Conservation (phyloP, 495 filamentous ascomycete species). For the Tuber indicum region DNA sequence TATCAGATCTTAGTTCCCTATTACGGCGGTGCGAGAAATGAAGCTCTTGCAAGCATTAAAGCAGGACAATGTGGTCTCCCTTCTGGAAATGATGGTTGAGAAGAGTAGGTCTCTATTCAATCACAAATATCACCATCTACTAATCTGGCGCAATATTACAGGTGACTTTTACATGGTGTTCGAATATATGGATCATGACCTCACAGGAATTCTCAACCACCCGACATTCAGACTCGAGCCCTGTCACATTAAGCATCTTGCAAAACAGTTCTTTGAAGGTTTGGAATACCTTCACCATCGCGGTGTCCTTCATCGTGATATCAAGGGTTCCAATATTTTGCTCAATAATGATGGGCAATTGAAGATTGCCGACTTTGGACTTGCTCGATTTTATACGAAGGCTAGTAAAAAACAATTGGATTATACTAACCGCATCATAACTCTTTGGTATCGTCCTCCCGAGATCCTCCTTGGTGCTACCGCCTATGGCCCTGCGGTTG, state of each 20-base stretch:
- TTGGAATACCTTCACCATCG: slow-evolving; percentile 89
- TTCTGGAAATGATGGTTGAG: slow-evolving; percentile 96
- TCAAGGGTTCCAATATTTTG: slow-evolving; percentile 91
- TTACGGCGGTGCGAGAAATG: slow-evolving; percentile 94
- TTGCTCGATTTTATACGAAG: slow-evolving; percentile 96
- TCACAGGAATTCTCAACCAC: slow-evolving; percentile 79
- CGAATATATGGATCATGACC: slow-evolving; percentile 93
- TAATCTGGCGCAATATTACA: slow-evolving; percentile 9
- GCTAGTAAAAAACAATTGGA: slow-evolving; percentile 68
- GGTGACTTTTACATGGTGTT: slow-evolving; percentile 98
- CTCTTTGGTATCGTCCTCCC: slow-evolving; percentile 91
- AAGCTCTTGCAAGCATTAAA: slow-evolving; percentile 92
- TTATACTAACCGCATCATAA: slow-evolving; percentile 98
- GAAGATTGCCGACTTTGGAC: slow-evolving; percentile 92
- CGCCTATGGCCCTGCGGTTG: slow-evolving; percentile 86
- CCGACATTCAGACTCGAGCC: slow-evolving; percentile 81
- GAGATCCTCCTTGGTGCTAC: slow-evolving; percentile 93
- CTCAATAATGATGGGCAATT: slow-evolving; percentile 80
- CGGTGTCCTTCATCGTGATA: slow-evolving; percentile 91
- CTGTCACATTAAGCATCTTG: slow-evolving; percentile 87
- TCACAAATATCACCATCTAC: background rate
- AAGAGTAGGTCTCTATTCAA: slow-evolving; percentile 50
- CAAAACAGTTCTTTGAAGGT: slow-evolving; percentile 88
- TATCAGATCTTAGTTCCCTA: slow-evolving; percentile 58
- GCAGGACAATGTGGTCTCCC: slow-evolving; percentile 79